Evolutionary conservation across 805 yeast species (phyloP), one percentile per base, ranked within the genome.

Genomic region (Clavispora fructus): DNA sequence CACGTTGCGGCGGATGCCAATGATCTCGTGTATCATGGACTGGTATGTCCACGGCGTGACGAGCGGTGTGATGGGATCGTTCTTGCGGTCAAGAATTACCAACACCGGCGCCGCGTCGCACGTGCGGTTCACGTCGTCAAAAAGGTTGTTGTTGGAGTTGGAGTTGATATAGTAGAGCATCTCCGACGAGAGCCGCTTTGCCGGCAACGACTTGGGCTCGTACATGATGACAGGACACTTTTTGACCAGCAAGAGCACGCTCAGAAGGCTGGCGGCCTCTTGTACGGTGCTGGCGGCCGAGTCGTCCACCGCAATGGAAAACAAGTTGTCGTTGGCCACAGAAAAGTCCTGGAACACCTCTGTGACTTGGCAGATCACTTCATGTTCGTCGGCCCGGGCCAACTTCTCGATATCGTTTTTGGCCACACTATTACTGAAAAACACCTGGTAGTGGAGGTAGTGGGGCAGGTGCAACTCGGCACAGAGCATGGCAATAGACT

Each of bases 31-130:
- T 14, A 94, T 88, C 98, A 94, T 92, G 2, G 97, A 87, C 61
- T 92, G 98, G 65, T 89, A 94, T 1, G 99, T 91, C 99, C 99
- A 94, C 2, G 98, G 99, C 35, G 85, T 80, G 41, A 94, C 68
- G 28, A 94, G 73, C 1, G 99, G 97, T 0, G 99, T 92, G 12
- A 92, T 73, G 2, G 99, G 97, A 65, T 94, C 99, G 58, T 80
- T 85, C 47, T 82, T 79, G 44, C 99, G 74, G 64, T 94, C 98
- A 41, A 94, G 59, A 2, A 94, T 71, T 11, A 94, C 64, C 40
- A 95, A 65, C 7, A 85, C 58, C 1, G 97, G 95, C 1, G 90
- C 80, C 0, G 83, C 68, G 59, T 87, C 95, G 47, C 69, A 67
- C 25, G 64, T 60, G 33, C 81, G 73, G 59, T 85, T 80, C 51